Evolutionary conservation across 1,284 basidiomycete species (phyloP).

Genomic region (Cystobasidium pallidum): DNA sequence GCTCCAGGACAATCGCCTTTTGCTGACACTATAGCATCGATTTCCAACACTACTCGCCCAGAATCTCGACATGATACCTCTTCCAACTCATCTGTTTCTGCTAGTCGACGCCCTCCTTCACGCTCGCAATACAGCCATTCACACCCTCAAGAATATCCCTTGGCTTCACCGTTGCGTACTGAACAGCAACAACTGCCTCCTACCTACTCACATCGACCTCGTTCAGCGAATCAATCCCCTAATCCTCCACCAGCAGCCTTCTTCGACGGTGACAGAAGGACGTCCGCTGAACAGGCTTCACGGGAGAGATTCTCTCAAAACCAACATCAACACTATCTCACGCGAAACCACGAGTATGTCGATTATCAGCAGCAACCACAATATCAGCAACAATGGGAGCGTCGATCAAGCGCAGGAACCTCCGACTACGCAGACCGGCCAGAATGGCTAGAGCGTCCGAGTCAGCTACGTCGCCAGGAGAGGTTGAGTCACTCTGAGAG

Average conservation of each 20-base stretch:
- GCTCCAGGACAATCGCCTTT: conserved; percentile 2
- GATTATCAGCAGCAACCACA: conserved; percentile 13
- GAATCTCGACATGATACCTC: conserved; percentile 36
- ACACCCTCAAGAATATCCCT: conserved; percentile 2
- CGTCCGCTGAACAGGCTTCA: conserved; percentile 28
- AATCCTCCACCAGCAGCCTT: conserved; percentile 10
- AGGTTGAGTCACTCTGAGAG: conserved; percentile 26
- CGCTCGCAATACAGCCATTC: conserved; percentile 8
- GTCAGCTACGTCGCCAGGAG: conserved; percentile 13
- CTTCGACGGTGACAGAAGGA: conserved; percentile 26
- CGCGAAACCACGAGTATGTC: conserved; percentile 3
- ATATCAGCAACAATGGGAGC: conserved; percentile 29
- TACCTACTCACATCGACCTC: conserved; percentile 19
- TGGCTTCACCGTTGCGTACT: conserved; percentile 1
- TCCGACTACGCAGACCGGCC: conserved; percentile 21
- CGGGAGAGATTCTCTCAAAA: conserved; percentile 9
- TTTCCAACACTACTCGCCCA: background rate
- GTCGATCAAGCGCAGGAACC: conserved; percentile 31
- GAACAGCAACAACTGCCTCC: conserved; percentile 13
- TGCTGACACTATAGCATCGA: background rate
- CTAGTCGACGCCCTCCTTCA: conserved; percentile 12
- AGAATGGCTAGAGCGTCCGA: conserved; percentile 21
- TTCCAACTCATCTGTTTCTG: conserved; percentile 28
- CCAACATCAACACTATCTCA: conserved; percentile 3
- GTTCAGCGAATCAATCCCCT: conserved; percentile 1